Evolutionary conservation across 768 basidiomycete species (phyloP), one percentile per base, ranked within the genome.

Genomic region (Gymnopilus junonius): DNA sequence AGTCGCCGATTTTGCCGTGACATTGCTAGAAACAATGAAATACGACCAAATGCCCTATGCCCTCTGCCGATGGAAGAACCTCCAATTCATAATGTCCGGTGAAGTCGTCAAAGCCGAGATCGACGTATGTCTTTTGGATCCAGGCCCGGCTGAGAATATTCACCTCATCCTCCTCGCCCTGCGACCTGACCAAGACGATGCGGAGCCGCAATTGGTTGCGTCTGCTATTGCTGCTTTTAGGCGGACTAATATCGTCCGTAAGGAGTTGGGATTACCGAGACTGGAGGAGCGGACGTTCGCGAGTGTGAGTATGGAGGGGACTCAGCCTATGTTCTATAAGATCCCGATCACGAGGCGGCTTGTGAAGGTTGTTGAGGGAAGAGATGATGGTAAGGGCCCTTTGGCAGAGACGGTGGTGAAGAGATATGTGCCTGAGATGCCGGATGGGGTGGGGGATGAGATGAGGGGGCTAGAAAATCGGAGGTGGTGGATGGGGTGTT

Each of bases 321-420:
- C 55, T 10, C 39, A 40, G 55, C 55, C 55, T 40, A 39, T 39
- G 12, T 57, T 57, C 23, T 57, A 57, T 21, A 57, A 57, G 55
- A 42, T 57, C 10, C 37, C 55, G 11, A 37, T 57, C 23, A 57
- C 55, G 8, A 57, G 35, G 12, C 8, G 17, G 39, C 11, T 57
- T 3, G 21, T 31, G 8, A 40, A 57, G 31, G 55, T 39, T 29
- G 42, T 57, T 8, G 35, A 57, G 15, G 34, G 34, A 42, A 39
- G 55, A 15, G 42, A 15, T n/a, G 37, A 40, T 40, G 17, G 39
- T 21, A 43, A 57, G 15, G 55, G 31, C 5, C n/a, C n/a, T n/a
- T 29, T 31, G 29, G 7, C 20, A 7, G 42, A 25, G 39, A 57
- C 37, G 11, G 23, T 57, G n/a, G 35, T 57, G 39, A 40, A 42